Evolutionary conservation across 768 basidiomycete genomes (phyloP).

Genomic region (Crassisporium funariophilum): DNA sequence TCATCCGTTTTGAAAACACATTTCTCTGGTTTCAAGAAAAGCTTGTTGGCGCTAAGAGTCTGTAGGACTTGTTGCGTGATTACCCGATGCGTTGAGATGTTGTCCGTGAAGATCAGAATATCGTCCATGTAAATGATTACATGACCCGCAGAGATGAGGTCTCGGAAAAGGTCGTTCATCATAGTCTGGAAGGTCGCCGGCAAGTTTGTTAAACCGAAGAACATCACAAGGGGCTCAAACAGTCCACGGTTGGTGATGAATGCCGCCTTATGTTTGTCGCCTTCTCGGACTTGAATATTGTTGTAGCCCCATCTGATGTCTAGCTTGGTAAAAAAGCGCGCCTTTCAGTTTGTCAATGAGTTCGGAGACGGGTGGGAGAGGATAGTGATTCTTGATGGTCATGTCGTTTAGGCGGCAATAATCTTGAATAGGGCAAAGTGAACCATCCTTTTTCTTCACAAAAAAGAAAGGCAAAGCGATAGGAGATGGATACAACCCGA

Average conservation of each 20-base stretch:
- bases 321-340: constrained; percentile 33
- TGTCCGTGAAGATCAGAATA: too few relatives aligned
- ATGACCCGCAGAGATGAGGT: constrained; percentile 24
- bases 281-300: constrained; percentile 39
- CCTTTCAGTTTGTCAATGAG: constrained; percentile 25
- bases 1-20: constrained; percentile 32
- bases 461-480: constrained; percentile 1
- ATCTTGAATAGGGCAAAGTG: constrained; percentile 24
- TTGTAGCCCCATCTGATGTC: constrained; percentile 43
- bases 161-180: constrained; percentile 39
- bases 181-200: constrained; percentile 36
- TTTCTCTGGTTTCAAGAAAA: constrained; percentile 40
- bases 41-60: constrained; percentile 24
- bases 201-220: constrained; percentile 33
- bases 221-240: constrained; percentile 39
- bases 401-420: constrained; percentile 30
- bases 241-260: constrained; percentile 36
- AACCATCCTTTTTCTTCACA: constrained; percentile 11
- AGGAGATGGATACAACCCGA: constrained; percentile 4
- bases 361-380: constrained; percentile 32
- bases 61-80: constrained; percentile 10
- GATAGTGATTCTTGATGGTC: constrained; percentile 32
- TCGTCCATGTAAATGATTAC: too few relatives aligned
- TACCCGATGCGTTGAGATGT: too few relatives aligned
- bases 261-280: constrained; percentile 45